Conservation (phyloP, 2,329 filamentous ascomycete genomes). For the Fusarium transvaalense region DNA sequence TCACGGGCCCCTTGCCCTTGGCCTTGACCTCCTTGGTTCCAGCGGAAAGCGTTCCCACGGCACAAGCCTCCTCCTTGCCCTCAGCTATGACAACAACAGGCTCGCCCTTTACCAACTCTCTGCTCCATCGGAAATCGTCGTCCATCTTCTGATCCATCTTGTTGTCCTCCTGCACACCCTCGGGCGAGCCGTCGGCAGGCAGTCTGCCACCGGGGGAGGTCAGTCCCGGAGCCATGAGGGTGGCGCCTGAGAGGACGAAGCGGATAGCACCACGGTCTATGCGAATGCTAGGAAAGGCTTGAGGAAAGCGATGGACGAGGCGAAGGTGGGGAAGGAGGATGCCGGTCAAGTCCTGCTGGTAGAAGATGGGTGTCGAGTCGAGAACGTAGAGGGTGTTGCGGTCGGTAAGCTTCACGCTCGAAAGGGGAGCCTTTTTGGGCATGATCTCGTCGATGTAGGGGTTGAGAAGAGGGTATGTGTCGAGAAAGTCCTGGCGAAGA, state of each 20-base stretch:
- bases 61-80: slow-evolving; percentile 91
- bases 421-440: slow-evolving; percentile 92
- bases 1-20: slow-evolving; percentile 92
- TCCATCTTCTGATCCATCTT: slow-evolving; percentile 60
- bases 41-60: slow-evolving; percentile 85
- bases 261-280: slow-evolving; percentile 97
- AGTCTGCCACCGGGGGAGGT: slow-evolving; percentile 86
- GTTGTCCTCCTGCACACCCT: slow-evolving; percentile 54
- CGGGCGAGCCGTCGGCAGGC: slow-evolving; percentile 65
- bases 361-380: slow-evolving; percentile 85
- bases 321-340: slow-evolving; percentile 87
- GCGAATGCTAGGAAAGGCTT: slow-evolving; percentile 83
- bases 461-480: slow-evolving; percentile 86
- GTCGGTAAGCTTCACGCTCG: slow-evolving; percentile 93
- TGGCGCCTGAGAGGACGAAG: slow-evolving; percentile 92
- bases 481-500: slow-evolving; percentile 83
- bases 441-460: slow-evolving; percentile 94
- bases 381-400: slow-evolving; percentile 90
- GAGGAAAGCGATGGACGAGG: slow-evolving; percentile 90
- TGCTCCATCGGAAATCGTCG: slow-evolving; percentile 68
- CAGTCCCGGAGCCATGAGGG: slow-evolving; percentile 94
- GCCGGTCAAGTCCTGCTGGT: slow-evolving; percentile 81
- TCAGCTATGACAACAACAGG: slow-evolving; percentile 92
- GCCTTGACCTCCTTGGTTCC: slow-evolving; percentile 93
- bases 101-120: slow-evolving; percentile 81